Evolutionary conservation across 2,329 filamentous ascomycete species (phyloP), one percentile per base, ranked within the genome.

Genomic region (Fusarium bactridioides): DNA sequence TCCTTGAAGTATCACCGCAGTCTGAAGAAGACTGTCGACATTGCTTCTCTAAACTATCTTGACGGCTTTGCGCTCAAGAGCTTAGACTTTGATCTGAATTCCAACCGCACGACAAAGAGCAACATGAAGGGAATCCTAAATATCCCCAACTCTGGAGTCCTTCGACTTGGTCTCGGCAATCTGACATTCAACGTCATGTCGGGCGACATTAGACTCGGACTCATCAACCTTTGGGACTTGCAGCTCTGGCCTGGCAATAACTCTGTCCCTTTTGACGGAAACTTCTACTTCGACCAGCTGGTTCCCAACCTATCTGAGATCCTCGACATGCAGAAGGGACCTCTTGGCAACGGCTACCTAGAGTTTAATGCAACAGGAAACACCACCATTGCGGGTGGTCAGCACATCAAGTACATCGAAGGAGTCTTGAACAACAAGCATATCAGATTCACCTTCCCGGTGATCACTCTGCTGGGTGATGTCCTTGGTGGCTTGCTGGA

Each of bases 91-190:
- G 62, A 84, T 18, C 68, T 84, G 5, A 81, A 83, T 2, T 74
- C 82, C 10, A 78, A 79, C 29, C 74, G 77, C 0, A 79, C 84
- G 0, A 45, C 64, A 21, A 83, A 83, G 16, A 79, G 79, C 55
- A 86, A 86, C 69, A 74, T 87, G 60, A 79, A 78, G 31, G 85
- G 84, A 4, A 77, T 78, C 4, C 76, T 86, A 13, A 83, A 79
- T 47, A 73, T 87, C 21, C 85, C 85, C 4, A 87, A 87, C 69
- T 77, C 79, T 38, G 84, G 84, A 5, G 75, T 81, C 2, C 77
- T 87, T 5, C 80, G 80, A 3, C 82, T 87, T 10, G 82, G 81
- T 1, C 78, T 85, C 7, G 85, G 85, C 16, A 83, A 87, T 71
- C 55, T 86, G n/a, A 83, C 83, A 1, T 80, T 86, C 21, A 84